A percentile compares a stretch with the other conserved stretches of the same genome.
phyloP scores from a whole-genome alignment of 129 eudicot species.

The Helianthus tuberosus region DNA sequence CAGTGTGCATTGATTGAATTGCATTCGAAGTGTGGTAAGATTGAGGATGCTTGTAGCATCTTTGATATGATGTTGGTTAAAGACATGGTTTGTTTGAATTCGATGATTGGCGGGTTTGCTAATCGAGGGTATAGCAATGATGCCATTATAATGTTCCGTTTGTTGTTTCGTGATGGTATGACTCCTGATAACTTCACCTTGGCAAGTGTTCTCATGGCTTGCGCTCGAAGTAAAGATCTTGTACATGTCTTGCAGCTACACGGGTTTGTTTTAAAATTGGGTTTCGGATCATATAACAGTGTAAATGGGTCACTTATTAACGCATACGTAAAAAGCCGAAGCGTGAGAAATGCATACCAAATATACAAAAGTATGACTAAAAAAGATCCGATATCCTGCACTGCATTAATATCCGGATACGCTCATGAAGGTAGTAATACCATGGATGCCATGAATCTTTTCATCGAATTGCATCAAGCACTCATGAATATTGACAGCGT shows the following conservation, averaged over 20 bases:
- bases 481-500: conserved; percentile 42
- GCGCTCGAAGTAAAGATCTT: conserved; percentile 32
- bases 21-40: conserved; percentile 63
- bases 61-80: conserved; percentile 49
- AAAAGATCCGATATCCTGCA: conserved; percentile 59
- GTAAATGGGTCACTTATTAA: conserved; percentile 62
- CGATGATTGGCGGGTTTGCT: conserved; percentile 69
- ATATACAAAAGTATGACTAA: conserved; percentile 46
- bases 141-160: conserved; percentile 44
- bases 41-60: conserved; percentile 61
- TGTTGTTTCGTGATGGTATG: conserved; percentile 69
- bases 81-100: conserved; percentile 77
- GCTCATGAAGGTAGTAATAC: conserved; percentile 47
- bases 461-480: conserved; percentile 44
- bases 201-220: conserved; percentile 52
- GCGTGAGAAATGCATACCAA: conserved; percentile 38
- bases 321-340: conserved; percentile 65
- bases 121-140: conserved; percentile 44
- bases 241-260: conserved; percentile 43
- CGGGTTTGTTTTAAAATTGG: conserved; percentile 47
- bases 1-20: conserved; percentile 75
- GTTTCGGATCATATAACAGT: conserved; percentile 49
- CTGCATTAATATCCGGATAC: conserved; percentile 68
- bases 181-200: conserved; percentile 67
- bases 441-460: conserved; percentile 51